These are phyloP conservation scores for Nephelium lappaceum DNA, from an alignment of 345 rosid genomes.

Conservation along the genomic window DNA sequence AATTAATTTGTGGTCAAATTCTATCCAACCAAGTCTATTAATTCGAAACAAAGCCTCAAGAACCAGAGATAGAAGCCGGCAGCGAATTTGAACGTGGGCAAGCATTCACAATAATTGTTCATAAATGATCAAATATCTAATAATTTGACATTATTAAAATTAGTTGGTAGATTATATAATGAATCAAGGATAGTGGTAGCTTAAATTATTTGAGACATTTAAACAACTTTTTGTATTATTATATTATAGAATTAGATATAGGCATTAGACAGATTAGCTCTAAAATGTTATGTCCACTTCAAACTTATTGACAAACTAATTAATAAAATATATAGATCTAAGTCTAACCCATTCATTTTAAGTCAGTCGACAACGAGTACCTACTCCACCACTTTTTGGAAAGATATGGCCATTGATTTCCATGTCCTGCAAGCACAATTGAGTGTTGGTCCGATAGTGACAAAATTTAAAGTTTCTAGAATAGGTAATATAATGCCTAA, in stretches of 20 bases:
- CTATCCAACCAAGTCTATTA: too few species aligned
- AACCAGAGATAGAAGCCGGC: background rate
- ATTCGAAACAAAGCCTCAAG: background rate
- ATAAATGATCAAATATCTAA: too few species aligned
- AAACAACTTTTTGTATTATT: background rate
- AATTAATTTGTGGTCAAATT: too few species aligned
- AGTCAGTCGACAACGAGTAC: background rate
- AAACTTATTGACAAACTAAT: background rate
- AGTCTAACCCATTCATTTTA: background rate
- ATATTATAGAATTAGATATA: too few species aligned
- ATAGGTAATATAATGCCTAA: background rate
- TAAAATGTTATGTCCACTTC: background rate
- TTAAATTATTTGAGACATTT: background rate
- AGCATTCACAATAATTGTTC: too few species aligned
- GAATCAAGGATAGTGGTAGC: background rate
- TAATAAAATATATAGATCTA: too few species aligned
- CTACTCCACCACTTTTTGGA: conserved; percentile 9
- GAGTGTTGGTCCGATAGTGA: background rate
- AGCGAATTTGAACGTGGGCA: background rate
- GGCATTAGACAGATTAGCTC: too few species aligned
- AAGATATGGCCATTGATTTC: background rate
- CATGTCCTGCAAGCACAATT: background rate
- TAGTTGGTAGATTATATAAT: background rate
- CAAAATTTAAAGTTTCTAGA: background rate
- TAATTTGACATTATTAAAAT: background rate